Evolutionary conservation across 164 flowering plant genomes (phyloP).

Genomic region (Piper betle): DNA sequence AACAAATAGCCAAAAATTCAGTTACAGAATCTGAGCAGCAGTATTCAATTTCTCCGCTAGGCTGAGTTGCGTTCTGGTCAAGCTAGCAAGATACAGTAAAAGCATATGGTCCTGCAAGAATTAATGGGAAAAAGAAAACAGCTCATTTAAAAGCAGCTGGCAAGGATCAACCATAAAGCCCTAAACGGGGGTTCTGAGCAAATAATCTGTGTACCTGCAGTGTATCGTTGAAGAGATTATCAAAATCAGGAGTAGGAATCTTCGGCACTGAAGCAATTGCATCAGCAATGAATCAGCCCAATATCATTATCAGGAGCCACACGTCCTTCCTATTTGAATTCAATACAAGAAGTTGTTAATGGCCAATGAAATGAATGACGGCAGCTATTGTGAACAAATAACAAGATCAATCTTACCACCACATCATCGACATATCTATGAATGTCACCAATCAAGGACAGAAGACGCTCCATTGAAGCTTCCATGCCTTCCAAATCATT

Average conservation of each 20-base stretch:
- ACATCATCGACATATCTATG: slow-evolving; percentile 90
- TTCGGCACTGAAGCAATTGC: slow-evolving; percentile 71
- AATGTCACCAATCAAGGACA: slow-evolving; percentile 67
- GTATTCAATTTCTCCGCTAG: slow-evolving; percentile 96
- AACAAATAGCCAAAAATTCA: not conserved
- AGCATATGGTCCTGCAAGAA: slow-evolving; percentile 60
- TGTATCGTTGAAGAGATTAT: slow-evolving; percentile 80
- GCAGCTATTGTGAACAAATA: not conserved
- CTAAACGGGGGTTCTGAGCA: not conserved
- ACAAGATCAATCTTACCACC: slow-evolving; percentile 44
- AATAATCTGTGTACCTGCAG: slow-evolving; percentile 47
- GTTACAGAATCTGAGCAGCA: slow-evolving; percentile 80
- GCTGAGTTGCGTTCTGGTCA: slow-evolving; percentile 83
- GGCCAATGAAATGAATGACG: not conserved
- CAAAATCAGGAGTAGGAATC: slow-evolving; percentile 56
- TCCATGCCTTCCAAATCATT: slow-evolving; percentile 97
- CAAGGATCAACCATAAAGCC: not conserved
- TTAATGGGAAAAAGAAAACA: not conserved
- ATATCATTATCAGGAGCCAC: slow-evolving; percentile 55
- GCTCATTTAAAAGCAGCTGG: not conserved
- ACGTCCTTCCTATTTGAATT: slow-evolving; percentile 50
- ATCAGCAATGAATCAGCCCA: slow-evolving; percentile 67
- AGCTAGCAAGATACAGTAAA: slow-evolving; percentile 71
- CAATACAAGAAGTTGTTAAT: not conserved
- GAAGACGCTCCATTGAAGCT: slow-evolving; percentile 62